Evolutionary conservation across 208 protist species (phyloP).

Genomic region (Crithidia mellificae): DNA sequence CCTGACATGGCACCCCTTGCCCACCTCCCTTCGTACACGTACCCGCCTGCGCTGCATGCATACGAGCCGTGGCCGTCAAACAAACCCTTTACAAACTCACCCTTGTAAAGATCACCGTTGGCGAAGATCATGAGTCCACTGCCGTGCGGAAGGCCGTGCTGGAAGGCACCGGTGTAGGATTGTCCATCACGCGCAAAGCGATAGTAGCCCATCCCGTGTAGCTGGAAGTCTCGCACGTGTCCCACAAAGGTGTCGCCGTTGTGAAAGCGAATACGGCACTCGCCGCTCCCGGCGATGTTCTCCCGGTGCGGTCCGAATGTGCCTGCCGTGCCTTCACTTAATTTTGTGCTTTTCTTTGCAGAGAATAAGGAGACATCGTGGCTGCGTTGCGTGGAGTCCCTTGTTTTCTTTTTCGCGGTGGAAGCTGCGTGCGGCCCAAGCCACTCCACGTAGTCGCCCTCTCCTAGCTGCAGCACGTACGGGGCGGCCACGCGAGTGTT

Average conservation of each 20-base stretch:
- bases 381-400: neutral
- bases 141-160: conserved; percentile 48
- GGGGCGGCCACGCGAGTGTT: conserved; percentile 22
- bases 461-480: conserved; percentile 41
- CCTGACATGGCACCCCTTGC: conserved; percentile 61
- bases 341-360: neutral
- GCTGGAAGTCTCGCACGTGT: conserved; percentile 42
- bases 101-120: conserved; percentile 66
- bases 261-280: conserved; percentile 50
- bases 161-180: conserved; percentile 59
- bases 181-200: conserved; percentile 46
- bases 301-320: too few species aligned
- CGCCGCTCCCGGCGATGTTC: too few species aligned
- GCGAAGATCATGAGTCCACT: conserved; percentile 58
- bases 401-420: neutral
- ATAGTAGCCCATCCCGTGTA: conserved; percentile 65
- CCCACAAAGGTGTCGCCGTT: conserved; percentile 77
- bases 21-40: conserved; percentile 77
- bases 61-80: conserved; percentile 64
- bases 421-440: conserved; percentile 5
- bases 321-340: too few species aligned
- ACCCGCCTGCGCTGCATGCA: conserved; percentile 33
- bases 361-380: neutral
- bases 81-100: conserved; percentile 41
- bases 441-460: conserved; percentile 67